Base-by-base conservation (phyloP, 2,329 filamentous ascomycete species). In the Ceratocystis albifundus region DNA sequence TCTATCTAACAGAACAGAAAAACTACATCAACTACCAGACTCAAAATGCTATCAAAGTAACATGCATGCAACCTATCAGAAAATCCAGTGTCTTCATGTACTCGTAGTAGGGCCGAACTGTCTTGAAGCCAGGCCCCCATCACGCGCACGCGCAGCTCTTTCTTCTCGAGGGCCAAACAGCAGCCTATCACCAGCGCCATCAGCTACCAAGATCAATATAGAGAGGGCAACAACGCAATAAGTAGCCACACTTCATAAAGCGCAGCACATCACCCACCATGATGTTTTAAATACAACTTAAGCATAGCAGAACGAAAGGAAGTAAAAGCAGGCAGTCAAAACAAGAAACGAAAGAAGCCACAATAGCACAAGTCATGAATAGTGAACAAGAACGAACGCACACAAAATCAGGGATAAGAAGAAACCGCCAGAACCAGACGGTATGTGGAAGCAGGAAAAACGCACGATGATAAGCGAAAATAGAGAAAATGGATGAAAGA, bases 101-200 rank as follows among this genome's bases (percentile, higher is more conserved):
- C 25, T 53, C 25, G 10, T 50, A 50, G 36, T 28, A 28, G 17
- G 8, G 20, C 22, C 25, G 22, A 1, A 15, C 48, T 25, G 22
- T 53, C 22, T 22, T 53, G 48, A 53, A 3, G 20, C 62, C 6
- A 32, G 17, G 62, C 41, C 36, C 36, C 28, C 2, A 5, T 17
- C 17, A 59, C 30, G 2, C 15, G 12, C 17, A 59, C 30, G 2
- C 15, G 12, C 15, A 8, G 30, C 25, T 22, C 50, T 55, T n/a
- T n/a, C 46, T n/a, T 22, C 46, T 25, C 12, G n/a, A n/a, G n/a
- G n/a, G 12, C 32, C 10, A 8, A 59, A 59, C 55, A 59, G 55
- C 55, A 59, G 55, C 55, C 55, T 59, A 20, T 59, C 28, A 59
- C 55, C 28, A 36, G 55, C 55, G 55, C 55, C 30, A 15, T 41